Evolutionary conservation across 768 basidiomycete genomes (phyloP).

Genomic region (Stropharia rugosoannulata): DNA sequence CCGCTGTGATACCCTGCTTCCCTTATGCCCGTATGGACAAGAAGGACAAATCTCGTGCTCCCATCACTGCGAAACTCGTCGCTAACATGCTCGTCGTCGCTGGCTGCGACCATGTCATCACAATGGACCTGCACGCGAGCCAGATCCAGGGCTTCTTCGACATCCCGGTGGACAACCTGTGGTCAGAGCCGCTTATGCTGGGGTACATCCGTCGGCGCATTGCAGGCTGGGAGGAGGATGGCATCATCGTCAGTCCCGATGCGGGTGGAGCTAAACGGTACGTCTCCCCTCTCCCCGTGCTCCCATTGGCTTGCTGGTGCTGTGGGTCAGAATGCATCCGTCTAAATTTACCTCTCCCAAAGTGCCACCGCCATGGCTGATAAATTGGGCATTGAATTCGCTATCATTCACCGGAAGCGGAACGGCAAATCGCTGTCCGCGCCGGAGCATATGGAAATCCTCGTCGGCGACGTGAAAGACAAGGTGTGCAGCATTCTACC

Average conservation of each 20-base stretch:
- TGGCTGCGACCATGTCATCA: conserved; percentile 98
- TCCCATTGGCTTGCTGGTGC: background rate
- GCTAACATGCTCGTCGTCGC: conserved; percentile 98
- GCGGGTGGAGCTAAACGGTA: conserved; percentile 98
- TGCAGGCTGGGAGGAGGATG: conserved; percentile 72
- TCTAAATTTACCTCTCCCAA: conserved; percentile 14
- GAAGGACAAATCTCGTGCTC: conserved; percentile 94
- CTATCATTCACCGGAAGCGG: conserved; percentile 90
- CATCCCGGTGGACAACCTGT: conserved; percentile 97
- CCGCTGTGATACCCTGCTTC: conserved; percentile 97
- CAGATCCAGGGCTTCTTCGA: conserved; percentile 99
- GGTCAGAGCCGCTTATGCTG: conserved; percentile 94
- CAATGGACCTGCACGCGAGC: conserved; percentile 97
- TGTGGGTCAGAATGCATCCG: background rate
- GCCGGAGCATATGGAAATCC: conserved; percentile 84
- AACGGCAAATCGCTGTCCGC: conserved; percentile 63
- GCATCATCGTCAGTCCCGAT: conserved; percentile 94
- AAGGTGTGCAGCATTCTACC: conserved; percentile 49
- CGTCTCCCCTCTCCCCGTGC: conserved; percentile 24
- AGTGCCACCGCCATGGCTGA: conserved; percentile 95
- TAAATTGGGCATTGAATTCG: conserved; percentile 93
- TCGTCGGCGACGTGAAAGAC: conserved; percentile 92
- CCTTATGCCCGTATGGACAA: conserved; percentile 98
- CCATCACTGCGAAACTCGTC: conserved; percentile 97
- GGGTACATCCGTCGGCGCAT: conserved; percentile 89